Base-by-base conservation (phyloP, 495 filamentous ascomycete species). In the Apiosordaria backusii region DNA sequence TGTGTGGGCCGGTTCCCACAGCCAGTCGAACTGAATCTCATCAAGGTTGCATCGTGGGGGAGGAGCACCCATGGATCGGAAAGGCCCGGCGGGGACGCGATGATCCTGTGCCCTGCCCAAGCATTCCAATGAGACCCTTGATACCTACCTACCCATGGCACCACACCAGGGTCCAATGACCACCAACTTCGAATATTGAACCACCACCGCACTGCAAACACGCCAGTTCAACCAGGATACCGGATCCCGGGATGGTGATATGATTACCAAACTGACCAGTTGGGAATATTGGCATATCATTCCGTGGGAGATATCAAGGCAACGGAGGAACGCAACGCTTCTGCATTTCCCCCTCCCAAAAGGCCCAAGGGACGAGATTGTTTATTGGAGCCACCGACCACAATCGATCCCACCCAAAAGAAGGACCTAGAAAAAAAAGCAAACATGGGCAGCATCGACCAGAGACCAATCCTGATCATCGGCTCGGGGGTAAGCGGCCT, bases 401-500 rank as follows among this genome's bases (percentile, higher is more conserved):
- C 50, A 53, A 53, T 53, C 19, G 3, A 53, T 4, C 50, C 15
- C 50, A 4, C 15, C 15, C 50, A 13, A 53, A 3, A 16, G 19
- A 21, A 21, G 19, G 50, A 53, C 4, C 6, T 4, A 54, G 0
- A 7, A 29, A 19, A 57, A 54, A 21, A 40, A 45, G 52, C n/a
- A 52, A 63, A 50, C 61, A 69, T 66, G 67, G 59, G 21, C 18
- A 25, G 19, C 21, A 6, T 19, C 15, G 15, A 25, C 63, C 57
- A 66, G 62, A 69, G 68, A 35, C 62, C 68, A 40, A 66, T 75
- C 60, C 67, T 75, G 63, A 86, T 89, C 69, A 75, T 87, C 65
- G 87, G 87, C 18, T 86, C 84, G 18, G 87, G 87, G 10, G 77
- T 89, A 65, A 84, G 80, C 64, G 86, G 86, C 55, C 81, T 89